Base-by-base conservation (phyloP, 1,284 basidiomycete genomes). In the Pseudozyma tsukubaensis region DNA sequence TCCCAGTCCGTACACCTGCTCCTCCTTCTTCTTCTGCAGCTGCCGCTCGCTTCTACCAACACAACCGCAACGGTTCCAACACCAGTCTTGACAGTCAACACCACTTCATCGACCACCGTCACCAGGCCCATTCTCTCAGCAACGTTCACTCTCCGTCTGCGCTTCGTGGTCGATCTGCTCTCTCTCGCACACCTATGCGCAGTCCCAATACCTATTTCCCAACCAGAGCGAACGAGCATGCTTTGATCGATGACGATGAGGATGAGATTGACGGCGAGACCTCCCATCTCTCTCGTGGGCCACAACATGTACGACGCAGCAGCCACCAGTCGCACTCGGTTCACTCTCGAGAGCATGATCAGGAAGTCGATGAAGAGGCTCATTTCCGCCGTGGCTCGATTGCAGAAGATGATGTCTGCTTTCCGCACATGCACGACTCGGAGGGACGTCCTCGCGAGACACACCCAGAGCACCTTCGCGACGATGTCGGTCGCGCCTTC, bases 101-200 rank as follows among this genome's bases (percentile, higher is more conserved):
- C 39, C 79, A 84, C 59, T 84, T 79, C 49, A 84, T 84, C 64
- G 83, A 84, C 60, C 83, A 84, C 48, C 80, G 83, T 51, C 77
- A 77, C 51, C 81, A 84, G 52, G 78, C 79, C 8, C 78, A 79
- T 58, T 80, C 77, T 16, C 64, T 79, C 39, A 77, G 79, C 43
- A 66, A 80, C 44, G 71, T 76, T 7, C 72, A 76, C 53, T 80
- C 76, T 3, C 78, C 76, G 13, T 74, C 80, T 7, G 78, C 75
- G 5, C 58, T 70, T 18, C 65, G 77, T 16, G 60, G 59, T 12
- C 56, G 59, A 19, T 69, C 68, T 5, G 51, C 53, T 32, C 70
- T 77, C 47, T 64, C 66, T 1, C 61, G 53, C 37, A 64, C 72
- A 11, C 68, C 67, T 24, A 72, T 75, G 74, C 66, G 63, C 40